phyloP scores from a whole-genome alignment of 2,329 filamentous ascomycete species.

The Lachnellula suecica region DNA sequence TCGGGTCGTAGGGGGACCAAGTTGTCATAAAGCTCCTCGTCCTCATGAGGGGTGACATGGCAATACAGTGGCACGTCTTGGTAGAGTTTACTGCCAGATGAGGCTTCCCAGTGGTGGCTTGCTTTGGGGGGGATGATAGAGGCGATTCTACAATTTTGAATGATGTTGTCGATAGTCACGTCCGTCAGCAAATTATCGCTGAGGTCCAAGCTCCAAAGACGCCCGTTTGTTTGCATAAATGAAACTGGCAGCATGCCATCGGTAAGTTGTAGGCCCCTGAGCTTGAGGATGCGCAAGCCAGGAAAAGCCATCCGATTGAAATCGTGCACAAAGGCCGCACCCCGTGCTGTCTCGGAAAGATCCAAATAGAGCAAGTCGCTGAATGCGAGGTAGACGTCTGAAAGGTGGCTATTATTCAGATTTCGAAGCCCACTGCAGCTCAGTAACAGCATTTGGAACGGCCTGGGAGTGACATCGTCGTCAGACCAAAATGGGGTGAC shows the following conservation, averaged over 20 bases:
- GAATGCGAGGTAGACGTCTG: background rate
- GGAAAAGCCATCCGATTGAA: conserved; percentile 36
- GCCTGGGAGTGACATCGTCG: background rate
- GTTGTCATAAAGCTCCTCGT: background rate
- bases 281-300: conserved; percentile 52
- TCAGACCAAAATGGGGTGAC: background rate
- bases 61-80: conserved; percentile 14
- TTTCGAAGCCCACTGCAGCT: background rate
- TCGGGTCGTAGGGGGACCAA: conserved; percentile 8
- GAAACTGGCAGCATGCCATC: conserved; percentile 36
- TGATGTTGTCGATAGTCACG: conserved; percentile 35
- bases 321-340: background rate
- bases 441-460: background rate
- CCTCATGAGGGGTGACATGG: background rate
- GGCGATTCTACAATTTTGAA: conserved; percentile 34
- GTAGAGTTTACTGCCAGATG: background rate
- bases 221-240: conserved; percentile 36
- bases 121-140: background rate
- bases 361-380: background rate
- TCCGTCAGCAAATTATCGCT: conserved; percentile 53
- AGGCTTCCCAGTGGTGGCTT: too few relatives aligned
- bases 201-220: conserved; percentile 59
- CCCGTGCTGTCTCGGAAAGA: background rate
- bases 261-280: conserved; percentile 46
- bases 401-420: background rate